Evolutionary conservation across 768 basidiomycete genomes (phyloP).

Genomic region (Strobilomyces confusus): DNA sequence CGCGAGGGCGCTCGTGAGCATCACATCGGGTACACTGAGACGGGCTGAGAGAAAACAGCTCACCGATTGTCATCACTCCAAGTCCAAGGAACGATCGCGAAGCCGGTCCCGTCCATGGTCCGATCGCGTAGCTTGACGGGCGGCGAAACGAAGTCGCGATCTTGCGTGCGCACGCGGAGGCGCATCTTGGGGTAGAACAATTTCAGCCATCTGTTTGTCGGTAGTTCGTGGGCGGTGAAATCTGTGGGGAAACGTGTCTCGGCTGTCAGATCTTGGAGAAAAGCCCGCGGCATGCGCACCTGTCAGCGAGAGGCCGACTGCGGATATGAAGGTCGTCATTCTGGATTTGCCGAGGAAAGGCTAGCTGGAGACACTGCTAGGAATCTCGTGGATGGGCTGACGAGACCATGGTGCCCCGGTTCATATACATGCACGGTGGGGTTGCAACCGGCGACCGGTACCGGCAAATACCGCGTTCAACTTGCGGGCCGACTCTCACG

Average conservation of each 20-base stretch:
- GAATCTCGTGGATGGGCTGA: not conserved
- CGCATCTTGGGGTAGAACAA: constrained; percentile 20
- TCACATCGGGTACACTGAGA: not conserved
- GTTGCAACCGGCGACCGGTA: constrained; percentile 13
- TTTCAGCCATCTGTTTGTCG: constrained; percentile 18
- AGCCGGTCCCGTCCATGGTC: not conserved
- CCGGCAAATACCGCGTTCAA: not conserved
- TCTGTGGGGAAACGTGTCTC: constrained; percentile 3
- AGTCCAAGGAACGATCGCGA: constrained; percentile 8
- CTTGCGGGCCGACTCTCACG: not conserved
- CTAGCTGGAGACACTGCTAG: not conserved
- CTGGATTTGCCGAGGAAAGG: not conserved
- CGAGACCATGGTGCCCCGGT: not conserved
- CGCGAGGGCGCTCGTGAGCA: not conserved
- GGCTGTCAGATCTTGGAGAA: no score
- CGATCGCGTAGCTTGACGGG: constrained; percentile 2
- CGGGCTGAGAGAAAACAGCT: not conserved
- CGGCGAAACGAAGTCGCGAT: constrained; percentile 14
- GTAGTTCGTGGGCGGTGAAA: constrained; percentile 23
- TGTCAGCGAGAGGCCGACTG: constrained; percentile 9
- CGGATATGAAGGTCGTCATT: constrained; percentile 5
- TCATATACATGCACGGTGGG: not conserved
- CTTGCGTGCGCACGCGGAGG: constrained; percentile 14
- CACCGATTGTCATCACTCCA: constrained; percentile 16
- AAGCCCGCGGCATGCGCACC: no score